phyloP scores from a whole-genome alignment of 257 asterid species.

The Fraxinus anomala region DNA sequence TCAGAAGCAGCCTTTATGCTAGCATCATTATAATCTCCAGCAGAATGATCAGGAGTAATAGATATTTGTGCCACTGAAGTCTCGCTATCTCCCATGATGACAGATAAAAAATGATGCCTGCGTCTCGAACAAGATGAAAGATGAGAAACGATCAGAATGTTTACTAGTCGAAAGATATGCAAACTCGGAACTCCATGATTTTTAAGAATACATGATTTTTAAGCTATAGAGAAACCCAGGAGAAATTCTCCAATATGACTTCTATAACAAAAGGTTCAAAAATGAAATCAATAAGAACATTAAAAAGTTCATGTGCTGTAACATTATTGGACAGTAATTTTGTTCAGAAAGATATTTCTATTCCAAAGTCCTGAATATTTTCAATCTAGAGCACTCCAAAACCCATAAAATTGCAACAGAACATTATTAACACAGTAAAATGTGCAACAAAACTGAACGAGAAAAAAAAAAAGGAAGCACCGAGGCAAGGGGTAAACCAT shows the following conservation, averaged over 20 bases:
- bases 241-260: not conserved
- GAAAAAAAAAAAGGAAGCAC: no score
- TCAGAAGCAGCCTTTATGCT: slow-evolving; percentile 33
- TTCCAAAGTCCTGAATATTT: not conserved
- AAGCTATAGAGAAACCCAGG: not conserved
- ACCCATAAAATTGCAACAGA: not conserved
- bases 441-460: no score
- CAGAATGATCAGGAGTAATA: slow-evolving; percentile 15
- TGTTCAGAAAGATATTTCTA: not conserved
- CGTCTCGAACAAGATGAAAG: slow-evolving; percentile 21
- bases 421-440: not conserved
- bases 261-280: not conserved
- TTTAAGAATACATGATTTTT: no score
- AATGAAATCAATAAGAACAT: not conserved
- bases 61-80: slow-evolving; percentile 33
- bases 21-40: slow-evolving; percentile 27
- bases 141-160: not conserved
- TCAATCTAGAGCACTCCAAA: not conserved
- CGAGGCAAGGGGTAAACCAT: not conserved
- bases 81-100: slow-evolving; percentile 37
- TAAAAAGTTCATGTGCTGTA: not conserved
- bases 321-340: not conserved
- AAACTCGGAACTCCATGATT: no score
- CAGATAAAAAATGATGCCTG: slow-evolving; percentile 9
- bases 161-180: not conserved